A percentile compares a stretch with the other conserved stretches of the same genome.
phyloP scores from a whole-genome alignment of 441 rosid genomes.

The Flueggea neowawraea region DNA sequence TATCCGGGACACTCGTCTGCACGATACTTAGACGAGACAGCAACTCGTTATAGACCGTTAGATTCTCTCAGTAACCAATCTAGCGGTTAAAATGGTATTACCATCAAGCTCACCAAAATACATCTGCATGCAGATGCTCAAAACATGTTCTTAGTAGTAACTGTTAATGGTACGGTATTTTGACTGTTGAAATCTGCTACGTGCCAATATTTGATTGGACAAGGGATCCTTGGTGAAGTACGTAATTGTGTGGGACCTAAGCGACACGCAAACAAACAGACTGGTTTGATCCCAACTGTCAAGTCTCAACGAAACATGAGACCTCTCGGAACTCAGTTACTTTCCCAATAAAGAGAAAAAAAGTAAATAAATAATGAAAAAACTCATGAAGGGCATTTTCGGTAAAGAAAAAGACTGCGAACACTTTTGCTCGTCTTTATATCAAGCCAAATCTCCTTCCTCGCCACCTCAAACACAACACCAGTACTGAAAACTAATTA shows the following conservation, averaged over 20 bases:
- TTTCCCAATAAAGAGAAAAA: conserved; percentile 8
- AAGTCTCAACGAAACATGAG: conserved; percentile 36
- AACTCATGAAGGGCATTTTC: conserved; percentile 37
- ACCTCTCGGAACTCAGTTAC: conserved; percentile 14
- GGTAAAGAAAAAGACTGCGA: too few relatives aligned
- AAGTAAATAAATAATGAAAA: not conserved
- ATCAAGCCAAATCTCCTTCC: conserved; percentile 1
- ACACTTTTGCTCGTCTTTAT: conserved; percentile 26
- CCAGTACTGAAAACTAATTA: too few relatives aligned
- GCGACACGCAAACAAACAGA: conserved; percentile 15
- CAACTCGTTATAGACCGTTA: not conserved
- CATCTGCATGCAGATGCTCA: conserved; percentile 1
- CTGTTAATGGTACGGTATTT: too few relatives aligned
- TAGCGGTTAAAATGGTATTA: conserved; percentile 8
- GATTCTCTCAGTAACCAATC: conserved; percentile 13
- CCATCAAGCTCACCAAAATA: not conserved
- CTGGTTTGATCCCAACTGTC: conserved; percentile 56
- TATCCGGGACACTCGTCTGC: conserved; percentile 18
- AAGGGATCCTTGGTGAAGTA: not conserved
- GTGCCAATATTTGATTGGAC: conserved; percentile 39
- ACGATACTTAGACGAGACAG: conserved; percentile 1
- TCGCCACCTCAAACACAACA: too few relatives aligned
- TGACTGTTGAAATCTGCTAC: conserved; percentile 1
- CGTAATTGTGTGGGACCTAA: conserved; percentile 11
- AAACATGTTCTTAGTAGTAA: conserved; percentile 8